Evolutionary conservation across 805 yeast species (phyloP).

Genomic region (Kluyveromyces dobzhanskii): DNA sequence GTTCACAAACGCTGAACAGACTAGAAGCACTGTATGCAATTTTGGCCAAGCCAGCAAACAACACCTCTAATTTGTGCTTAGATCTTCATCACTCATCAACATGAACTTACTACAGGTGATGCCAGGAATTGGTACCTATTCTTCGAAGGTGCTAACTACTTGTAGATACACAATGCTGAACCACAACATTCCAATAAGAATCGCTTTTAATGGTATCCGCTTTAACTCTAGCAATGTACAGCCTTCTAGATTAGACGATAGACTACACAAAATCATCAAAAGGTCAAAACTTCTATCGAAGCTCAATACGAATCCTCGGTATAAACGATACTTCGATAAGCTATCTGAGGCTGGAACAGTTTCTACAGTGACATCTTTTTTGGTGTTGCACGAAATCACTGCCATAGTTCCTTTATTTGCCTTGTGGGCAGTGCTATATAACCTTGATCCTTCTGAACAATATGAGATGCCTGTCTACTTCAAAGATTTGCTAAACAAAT

Average conservation of each 20-base stretch:
- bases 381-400: constrained; percentile 64
- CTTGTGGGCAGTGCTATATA: constrained; percentile 59
- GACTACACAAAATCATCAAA: constrained; percentile 16
- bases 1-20: too few species aligned
- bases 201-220: too few species aligned
- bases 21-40: too few species aligned
- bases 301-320: constrained; percentile 21
- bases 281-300: constrained; percentile 22
- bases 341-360: constrained; percentile 25
- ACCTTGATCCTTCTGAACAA: constrained; percentile 33
- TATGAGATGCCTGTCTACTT: constrained; percentile 18
- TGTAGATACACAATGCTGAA: too few species aligned
- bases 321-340: constrained; percentile 18
- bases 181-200: too few species aligned
- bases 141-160: too few species aligned
- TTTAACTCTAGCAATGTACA: neutral
- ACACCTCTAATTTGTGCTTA: too few species aligned
- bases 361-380: constrained; percentile 44
- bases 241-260: constrained; percentile 7
- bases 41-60: too few species aligned
- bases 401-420: constrained; percentile 66
- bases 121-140: too few species aligned
- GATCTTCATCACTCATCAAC: too few species aligned
- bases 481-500: constrained; percentile 41
- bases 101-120: too few species aligned